Conservation (phyloP, 257 asterid genomes). For the Nicotiana noctiflora region DNA sequence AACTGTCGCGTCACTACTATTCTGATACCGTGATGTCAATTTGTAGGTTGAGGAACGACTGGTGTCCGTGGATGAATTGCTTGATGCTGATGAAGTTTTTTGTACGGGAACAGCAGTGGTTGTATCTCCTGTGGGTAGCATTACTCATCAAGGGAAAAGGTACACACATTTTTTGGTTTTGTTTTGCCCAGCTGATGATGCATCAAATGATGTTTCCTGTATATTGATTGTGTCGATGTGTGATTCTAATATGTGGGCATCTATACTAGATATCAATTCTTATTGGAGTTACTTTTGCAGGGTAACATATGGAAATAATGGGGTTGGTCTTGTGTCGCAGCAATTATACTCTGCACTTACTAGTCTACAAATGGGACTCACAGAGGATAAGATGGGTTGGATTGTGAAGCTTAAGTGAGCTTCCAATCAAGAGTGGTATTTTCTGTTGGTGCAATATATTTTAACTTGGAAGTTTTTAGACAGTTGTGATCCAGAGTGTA, state of each 20-base stretch:
- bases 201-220: not conserved
- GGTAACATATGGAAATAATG: slow-evolving; percentile 59
- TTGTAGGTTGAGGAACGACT: slow-evolving; percentile 74
- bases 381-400: slow-evolving; percentile 85
- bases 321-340: slow-evolving; percentile 74
- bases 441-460: not conserved
- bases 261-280: not conserved
- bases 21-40: not conserved
- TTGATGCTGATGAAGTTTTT: slow-evolving; percentile 94
- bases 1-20: not conserved
- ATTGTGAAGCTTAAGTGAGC: slow-evolving; percentile 53
- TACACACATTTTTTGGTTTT: slow-evolving; percentile 5
- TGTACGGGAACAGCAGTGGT: slow-evolving; percentile 99
- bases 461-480: not conserved
- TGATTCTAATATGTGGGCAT: not conserved
- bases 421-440: not conserved
- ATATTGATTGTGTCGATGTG: not conserved
- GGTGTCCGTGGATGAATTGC: slow-evolving; percentile 81
- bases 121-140: slow-evolving; percentile 91
- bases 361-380: slow-evolving; percentile 82
- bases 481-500: not conserved
- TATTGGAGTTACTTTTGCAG: slow-evolving; percentile 28
- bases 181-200: not conserved
- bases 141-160: slow-evolving; percentile 71
- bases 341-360: slow-evolving; percentile 78